These are phyloP conservation scores for Chalara sp. DNA, from an alignment of 2,329 filamentous ascomycete species.

Conservation along the genomic window DNA sequence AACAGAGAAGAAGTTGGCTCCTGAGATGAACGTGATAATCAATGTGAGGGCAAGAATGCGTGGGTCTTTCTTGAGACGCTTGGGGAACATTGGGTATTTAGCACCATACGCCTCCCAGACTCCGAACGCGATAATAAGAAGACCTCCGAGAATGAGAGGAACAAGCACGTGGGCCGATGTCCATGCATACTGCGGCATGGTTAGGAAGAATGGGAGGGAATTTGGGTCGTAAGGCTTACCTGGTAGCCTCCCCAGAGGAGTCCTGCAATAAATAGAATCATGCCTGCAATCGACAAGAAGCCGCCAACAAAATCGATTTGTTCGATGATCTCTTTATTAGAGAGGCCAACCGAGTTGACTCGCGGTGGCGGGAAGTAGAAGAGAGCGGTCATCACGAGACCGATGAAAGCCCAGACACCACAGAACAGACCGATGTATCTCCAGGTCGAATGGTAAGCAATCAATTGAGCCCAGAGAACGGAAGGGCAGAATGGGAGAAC, in stretches of 20 bases:
- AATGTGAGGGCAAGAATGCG: conserved; percentile 45
- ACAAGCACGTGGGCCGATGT: conserved; percentile 45
- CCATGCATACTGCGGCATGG: conserved; percentile 39
- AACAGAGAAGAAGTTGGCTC: conserved; percentile 40
- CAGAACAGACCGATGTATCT: conserved; percentile 47
- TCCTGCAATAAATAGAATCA: conserved; percentile 44
- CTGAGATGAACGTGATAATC: conserved; percentile 52
- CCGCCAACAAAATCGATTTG: conserved; percentile 46
- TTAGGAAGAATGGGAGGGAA: conserved; percentile 8
- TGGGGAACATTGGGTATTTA: conserved; percentile 35
- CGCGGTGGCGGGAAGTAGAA: conserved; percentile 48
- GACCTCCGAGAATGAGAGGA: conserved; percentile 43
- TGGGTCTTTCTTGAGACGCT: conserved; percentile 48
- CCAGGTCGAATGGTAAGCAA: conserved; percentile 41
- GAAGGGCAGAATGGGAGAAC: conserved; percentile 56
- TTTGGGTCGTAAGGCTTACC: conserved; percentile 7
- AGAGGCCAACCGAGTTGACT: conserved; percentile 33
- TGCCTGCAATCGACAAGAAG: conserved; percentile 39
- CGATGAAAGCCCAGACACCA: conserved; percentile 43
- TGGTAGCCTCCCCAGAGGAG: conserved; percentile 49
- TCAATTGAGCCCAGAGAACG: conserved; percentile 52
- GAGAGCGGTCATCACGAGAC: conserved; percentile 41
- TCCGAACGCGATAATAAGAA: conserved; percentile 40
- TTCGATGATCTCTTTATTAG: conserved; percentile 30
- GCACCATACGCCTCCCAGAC: conserved; percentile 47